Evolutionary conservation across 345 rosid genomes (phyloP), one percentile per base, ranked within the genome.

Genomic region (Ceriops decandra): DNA sequence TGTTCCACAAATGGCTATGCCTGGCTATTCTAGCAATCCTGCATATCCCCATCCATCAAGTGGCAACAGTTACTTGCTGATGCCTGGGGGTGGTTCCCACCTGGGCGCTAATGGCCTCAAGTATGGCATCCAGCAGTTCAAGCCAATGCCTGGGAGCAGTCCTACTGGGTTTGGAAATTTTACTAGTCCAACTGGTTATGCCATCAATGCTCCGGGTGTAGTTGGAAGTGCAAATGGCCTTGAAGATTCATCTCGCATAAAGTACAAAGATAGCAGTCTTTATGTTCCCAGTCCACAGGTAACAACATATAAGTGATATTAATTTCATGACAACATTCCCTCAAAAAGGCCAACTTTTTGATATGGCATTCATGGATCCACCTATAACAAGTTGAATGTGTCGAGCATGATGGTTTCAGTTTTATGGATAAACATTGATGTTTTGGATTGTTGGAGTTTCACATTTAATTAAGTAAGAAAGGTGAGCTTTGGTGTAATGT

Each of bases 271-370:
- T 76, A 85, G 81, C 72, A 91, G 83, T 69, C 77, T 92, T 32
- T 92, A 87, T 68, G 83, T 84, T 69, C 85, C 95, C 63, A 93
- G 85, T 80, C 96, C 88, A 33, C 97, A 91, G 97, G 98, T 93
- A 77, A 27, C 31, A 10, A 27, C 30, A 56, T 21, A 24, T 2
- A 56, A 56, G 16, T 21, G 4, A 6, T 56, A 24, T 24, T 56
- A 56, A 24, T 11, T 56, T 42, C 5, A 3, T 13, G 49, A 3
- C 17, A 15, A 42, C 49, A 17, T 42, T 42, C 49, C 1, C 1
- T 15, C 1, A 42, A 42, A 13, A 42, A 42, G 13, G 0, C 8
- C 49, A 2, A 5, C 49, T 42, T 13, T 42, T 11, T 42, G 49
- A 42, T 13, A 15, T 42, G 49, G 17, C 15, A 9, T 42, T 13